Evolutionary conservation across 106 monocot genomes (phyloP), one percentile per base, ranked within the genome.

Genomic region (Dioscorea alata): DNA sequence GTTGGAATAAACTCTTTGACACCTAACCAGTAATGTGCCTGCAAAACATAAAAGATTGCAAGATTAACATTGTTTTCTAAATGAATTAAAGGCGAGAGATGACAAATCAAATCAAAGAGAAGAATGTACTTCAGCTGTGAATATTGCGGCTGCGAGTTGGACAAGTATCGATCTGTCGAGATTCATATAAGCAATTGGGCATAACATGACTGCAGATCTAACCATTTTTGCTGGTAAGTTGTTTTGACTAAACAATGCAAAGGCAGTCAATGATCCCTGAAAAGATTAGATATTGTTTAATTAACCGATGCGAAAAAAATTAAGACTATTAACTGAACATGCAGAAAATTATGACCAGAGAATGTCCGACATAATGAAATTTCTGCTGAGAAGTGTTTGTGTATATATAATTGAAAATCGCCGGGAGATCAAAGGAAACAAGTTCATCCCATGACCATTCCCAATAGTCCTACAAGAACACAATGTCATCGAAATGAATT

Each of bases 111-210:
- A 42, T 42, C 10, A 42, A 42, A 42, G 42, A 3, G 42, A 42
- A 42, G 42, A 5, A 42, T 42, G 42, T 77, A 87, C 87, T 71
- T 87, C 87, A 49, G 66, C 83, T 22, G 75, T 25, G 23, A 80
- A 83, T 14, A 73, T 53, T 35, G 57, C 75, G 18, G 81, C 81
- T 2, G 52, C 51, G 0, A 63, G 13, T 14, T 64, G 58, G 6
- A 65, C 78, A 20, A 84, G 34, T 2, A 70, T 64, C 0, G 84
- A 80, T 16, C 69, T 28, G n/a, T 84, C 60, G 0, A 78, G 77
- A 72, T 67, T 34, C 51, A 88, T 15, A 34, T 88, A 84, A 8
- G 88, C 88, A 7, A 88, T 71, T 23, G 88, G 88, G n/a, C 81
- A 74, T 16, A 88, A 71, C 50, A 88, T 60, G 23, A 84, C 81